Evolutionary conservation across 345 rosid species (phyloP), one percentile per base, ranked within the genome.

Genomic region (Brassica carinata): DNA sequence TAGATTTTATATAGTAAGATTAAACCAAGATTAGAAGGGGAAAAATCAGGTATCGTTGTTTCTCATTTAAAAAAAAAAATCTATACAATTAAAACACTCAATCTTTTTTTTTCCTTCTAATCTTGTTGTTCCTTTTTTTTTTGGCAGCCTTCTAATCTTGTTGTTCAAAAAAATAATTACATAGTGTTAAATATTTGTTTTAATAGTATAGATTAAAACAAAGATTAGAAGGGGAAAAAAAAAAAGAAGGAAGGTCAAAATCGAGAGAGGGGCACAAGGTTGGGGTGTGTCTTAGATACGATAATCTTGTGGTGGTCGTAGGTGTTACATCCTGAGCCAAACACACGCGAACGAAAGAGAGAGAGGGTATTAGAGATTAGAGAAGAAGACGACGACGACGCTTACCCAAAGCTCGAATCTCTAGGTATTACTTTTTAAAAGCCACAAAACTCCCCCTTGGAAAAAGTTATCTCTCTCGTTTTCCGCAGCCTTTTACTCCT

Each of bases 221-320:
- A 59, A 59, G 30, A 61, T 61, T 59, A 23, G 64, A 19, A 59
- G 14, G n/a, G 43, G 7, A 15, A 51, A 8, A 26, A 17, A 71
- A 1, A 19, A 13, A 36, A 9, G 18, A 36, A 9, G 13, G 7
- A 62, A 61, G 82, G 87, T 83, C 87, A 82, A 85, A 88, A 67
- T 85, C 85, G 74, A 83, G 85, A 78, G 43, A 85, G 89, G 43
- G 86, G 89, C 81, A 79, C 76, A 68, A 67, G 71, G 81, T 58
- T 73, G 74, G 79, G 81, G 81, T 55, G 23, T 11, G 29, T 66
- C 30, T 31, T 29, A 57, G 65, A 61, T 14, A 68, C 77, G 69
- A 68, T 79, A 76, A 80, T 82, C 64, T 79, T 84, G 89, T 86
- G 87, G 90, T 85, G 34, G 15, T 86, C 19, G 84, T 77, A 29